A percentile compares a stretch with the other conserved stretches of the same genome.
Conservation (phyloP, 495 filamentous ascomycete species). For the Hypoxylon intermedium region DNA sequence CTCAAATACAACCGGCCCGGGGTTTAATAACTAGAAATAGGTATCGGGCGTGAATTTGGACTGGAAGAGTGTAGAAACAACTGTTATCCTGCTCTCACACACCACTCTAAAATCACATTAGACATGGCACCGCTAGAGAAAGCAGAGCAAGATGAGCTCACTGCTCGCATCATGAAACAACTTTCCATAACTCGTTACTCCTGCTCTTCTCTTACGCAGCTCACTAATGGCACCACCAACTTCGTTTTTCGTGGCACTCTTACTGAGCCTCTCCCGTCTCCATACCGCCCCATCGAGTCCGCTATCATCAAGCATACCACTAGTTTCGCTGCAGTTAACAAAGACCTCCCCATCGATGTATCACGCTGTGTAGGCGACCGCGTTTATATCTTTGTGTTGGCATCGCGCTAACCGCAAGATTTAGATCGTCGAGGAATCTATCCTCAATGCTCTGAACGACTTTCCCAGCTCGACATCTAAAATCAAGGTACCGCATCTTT, state of each 20-base stretch:
- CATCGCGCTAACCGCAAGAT: neutral
- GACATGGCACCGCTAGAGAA: too few species aligned
- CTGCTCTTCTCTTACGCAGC: slow-evolving; percentile 51
- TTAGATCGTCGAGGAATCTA: slow-evolving; percentile 9
- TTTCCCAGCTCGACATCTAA: slow-evolving; percentile 29
- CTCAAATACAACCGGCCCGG: too few species aligned
- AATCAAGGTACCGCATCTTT: slow-evolving; percentile 53
- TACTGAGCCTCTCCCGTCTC: slow-evolving; percentile 21
- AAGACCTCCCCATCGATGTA: slow-evolving; percentile 51
- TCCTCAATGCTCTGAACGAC: slow-evolving; percentile 35
- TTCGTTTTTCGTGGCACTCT: slow-evolving; percentile 60
- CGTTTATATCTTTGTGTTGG: neutral
- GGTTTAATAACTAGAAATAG: too few species aligned
- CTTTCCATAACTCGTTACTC: slow-evolving; percentile 39
- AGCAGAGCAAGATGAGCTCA: too few species aligned
- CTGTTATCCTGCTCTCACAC: too few species aligned
- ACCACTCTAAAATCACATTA: too few species aligned
- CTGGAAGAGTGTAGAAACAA: too few species aligned
- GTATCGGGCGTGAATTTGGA: too few species aligned
- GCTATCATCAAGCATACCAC: slow-evolving; percentile 61
- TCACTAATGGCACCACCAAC: slow-evolving; percentile 61
- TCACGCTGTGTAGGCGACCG: slow-evolving; percentile 52
- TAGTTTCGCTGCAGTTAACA: slow-evolving; percentile 50
- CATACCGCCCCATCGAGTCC: neutral
- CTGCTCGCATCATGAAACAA: too few species aligned